A percentile compares a stretch with the other conserved stretches of the same genome.
Evolutionary conservation across 805 yeast species (phyloP).

Genomic region (Vanderwaltozyma polyspora): DNA sequence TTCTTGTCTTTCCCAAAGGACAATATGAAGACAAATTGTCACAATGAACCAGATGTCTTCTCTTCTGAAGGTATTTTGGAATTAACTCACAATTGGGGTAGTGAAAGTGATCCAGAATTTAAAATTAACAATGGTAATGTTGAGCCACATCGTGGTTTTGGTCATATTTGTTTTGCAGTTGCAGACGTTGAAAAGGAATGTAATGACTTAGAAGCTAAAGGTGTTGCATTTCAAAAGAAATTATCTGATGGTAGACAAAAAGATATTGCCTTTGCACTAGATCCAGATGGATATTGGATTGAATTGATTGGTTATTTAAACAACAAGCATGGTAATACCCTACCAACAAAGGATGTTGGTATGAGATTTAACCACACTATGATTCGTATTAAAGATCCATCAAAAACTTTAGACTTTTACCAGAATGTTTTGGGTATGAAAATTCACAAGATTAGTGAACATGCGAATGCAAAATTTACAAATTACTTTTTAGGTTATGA

Average conservation of each 20-base stretch:
- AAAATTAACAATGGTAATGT: constrained; percentile 70
- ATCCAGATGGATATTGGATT: constrained; percentile 96
- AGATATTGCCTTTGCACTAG: constrained; percentile 87
- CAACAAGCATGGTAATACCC: constrained; percentile 10
- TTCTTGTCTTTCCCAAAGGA: constrained; percentile 41
- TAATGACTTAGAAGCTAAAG: constrained; percentile 41
- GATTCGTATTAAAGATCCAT: constrained; percentile 86
- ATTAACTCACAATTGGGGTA: constrained; percentile 70
- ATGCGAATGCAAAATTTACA: constrained; percentile 66
- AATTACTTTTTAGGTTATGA: constrained; percentile 75
- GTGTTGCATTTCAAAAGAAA: constrained; percentile 72
- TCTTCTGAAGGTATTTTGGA: constrained; percentile 57
- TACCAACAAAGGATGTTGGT: constrained; percentile 10
- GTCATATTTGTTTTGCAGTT: constrained; percentile 84
- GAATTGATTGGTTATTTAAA: constrained; percentile 57
- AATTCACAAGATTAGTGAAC: constrained; percentile 43
- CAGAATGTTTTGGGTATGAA: constrained; percentile 72
- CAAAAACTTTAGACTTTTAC: constrained; percentile 67
- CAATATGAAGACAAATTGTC: constrained; percentile 28
- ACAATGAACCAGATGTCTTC: constrained; percentile 28
- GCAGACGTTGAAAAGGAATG: constrained; percentile 63
- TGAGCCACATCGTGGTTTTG: constrained; percentile 82
- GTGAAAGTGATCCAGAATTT: constrained; percentile 46
- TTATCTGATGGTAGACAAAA: constrained; percentile 84
- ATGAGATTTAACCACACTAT: constrained; percentile 69